Evolutionary conservation across 2,329 filamentous ascomycete species (phyloP).

Genomic region (Ophiosphaerella narmari): DNA sequence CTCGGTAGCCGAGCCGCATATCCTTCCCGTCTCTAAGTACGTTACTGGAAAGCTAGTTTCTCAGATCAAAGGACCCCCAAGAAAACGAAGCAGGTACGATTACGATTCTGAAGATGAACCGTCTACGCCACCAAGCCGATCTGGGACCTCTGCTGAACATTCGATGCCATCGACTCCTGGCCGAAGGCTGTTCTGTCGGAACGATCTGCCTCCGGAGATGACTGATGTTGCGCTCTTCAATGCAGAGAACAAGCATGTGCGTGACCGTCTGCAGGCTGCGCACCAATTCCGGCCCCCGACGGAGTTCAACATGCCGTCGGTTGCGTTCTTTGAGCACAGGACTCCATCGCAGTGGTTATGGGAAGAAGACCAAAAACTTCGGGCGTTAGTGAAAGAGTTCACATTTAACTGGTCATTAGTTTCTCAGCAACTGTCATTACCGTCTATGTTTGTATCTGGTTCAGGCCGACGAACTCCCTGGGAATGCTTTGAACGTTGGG

Average conservation of each 20-base stretch:
- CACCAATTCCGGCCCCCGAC: slow-evolving; percentile 93
- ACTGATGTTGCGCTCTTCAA: slow-evolving; percentile 85
- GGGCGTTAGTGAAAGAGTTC: slow-evolving; percentile 83
- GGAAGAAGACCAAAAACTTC: slow-evolving; percentile 87
- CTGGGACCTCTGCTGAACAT: slow-evolving; percentile 50
- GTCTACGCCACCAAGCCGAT: slow-evolving; percentile 40
- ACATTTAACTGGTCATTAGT: slow-evolving; percentile 98
- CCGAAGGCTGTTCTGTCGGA: slow-evolving; percentile 44
- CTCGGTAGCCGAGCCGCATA: slow-evolving; percentile 54
- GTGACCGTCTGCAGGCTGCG: slow-evolving; percentile 85
- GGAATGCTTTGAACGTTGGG: slow-evolving; percentile 99
- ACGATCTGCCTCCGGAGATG: slow-evolving; percentile 68
- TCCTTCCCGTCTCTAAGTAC: slow-evolving; percentile 84
- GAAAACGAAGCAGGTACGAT: slow-evolving; percentile 80
- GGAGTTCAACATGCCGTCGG: slow-evolving; percentile 86
- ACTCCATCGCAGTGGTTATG: slow-evolving; percentile 89
- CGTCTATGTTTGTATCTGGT: slow-evolving; percentile 79
- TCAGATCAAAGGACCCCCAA: slow-evolving; percentile 65
- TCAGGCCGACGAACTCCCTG: slow-evolving; percentile 90
- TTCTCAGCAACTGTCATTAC: slow-evolving; percentile 74
- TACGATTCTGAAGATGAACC: slow-evolving; percentile 73
- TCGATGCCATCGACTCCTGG: slow-evolving; percentile 48
- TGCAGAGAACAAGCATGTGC: slow-evolving; percentile 84
- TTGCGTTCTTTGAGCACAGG: slow-evolving; percentile 87
- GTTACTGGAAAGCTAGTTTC: slow-evolving; percentile 80